phyloP scores from a whole-genome alignment of 108 stramenopile species.

The Skeletonema menzelii region DNA sequence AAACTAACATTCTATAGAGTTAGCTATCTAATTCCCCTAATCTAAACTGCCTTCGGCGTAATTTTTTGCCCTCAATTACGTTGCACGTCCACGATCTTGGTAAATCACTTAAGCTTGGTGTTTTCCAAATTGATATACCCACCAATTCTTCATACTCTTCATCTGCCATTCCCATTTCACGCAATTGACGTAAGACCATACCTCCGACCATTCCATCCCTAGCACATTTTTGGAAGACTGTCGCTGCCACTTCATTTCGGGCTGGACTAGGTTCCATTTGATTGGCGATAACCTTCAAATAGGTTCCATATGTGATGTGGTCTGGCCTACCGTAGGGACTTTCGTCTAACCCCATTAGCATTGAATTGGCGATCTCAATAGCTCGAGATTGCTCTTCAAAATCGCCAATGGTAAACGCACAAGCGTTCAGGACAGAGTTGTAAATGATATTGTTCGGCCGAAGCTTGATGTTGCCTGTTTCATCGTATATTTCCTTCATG shows the following conservation, averaged over 20 bases:
- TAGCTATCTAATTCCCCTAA: not conserved
- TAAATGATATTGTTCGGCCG: slow-evolving; percentile 64
- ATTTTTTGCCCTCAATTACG: slow-evolving; percentile 64
- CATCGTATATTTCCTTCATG: slow-evolving; percentile 61
- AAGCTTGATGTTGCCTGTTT: slow-evolving; percentile 39
- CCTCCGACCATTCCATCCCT: slow-evolving; percentile 71
- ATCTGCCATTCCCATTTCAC: slow-evolving; percentile 37
- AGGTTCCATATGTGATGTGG: slow-evolving; percentile 82
- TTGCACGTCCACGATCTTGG: slow-evolving; percentile 69
- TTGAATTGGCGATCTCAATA: slow-evolving; percentile 66
- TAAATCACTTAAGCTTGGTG: slow-evolving; percentile 54
- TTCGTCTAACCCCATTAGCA: slow-evolving; percentile 45
- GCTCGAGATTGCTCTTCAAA: slow-evolving; percentile 55
- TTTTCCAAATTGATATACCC: slow-evolving; percentile 45
- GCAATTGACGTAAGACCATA: slow-evolving; percentile 68
- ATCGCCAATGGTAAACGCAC: slow-evolving; percentile 69
- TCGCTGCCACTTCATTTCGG: slow-evolving; percentile 54
- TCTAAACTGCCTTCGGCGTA: slow-evolving; percentile 28
- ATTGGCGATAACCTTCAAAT: slow-evolving; percentile 71
- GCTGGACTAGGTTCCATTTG: slow-evolving; percentile 61
- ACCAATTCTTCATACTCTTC: slow-evolving; percentile 37
- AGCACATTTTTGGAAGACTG: slow-evolving; percentile 61
- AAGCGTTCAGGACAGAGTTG: slow-evolving; percentile 84
- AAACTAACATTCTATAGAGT: not conserved
- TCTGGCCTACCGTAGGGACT: slow-evolving; percentile 62